phyloP scores from a whole-genome alignment of 1,284 basidiomycete species.

The Singerocomus inundabilis region DNA sequence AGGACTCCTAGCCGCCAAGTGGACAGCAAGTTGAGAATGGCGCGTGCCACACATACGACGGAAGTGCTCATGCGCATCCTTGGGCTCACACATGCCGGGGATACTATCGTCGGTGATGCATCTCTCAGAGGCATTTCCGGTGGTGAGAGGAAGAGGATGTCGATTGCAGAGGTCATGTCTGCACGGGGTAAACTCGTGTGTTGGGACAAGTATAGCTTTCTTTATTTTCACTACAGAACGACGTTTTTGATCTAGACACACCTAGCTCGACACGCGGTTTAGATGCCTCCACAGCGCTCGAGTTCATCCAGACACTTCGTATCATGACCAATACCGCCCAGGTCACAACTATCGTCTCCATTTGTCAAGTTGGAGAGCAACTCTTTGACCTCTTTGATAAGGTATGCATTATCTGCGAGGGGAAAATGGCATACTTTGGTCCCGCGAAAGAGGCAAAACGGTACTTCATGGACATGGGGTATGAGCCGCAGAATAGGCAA shows the following conservation, averaged over 20 bases:
- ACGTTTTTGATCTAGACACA: not conserved
- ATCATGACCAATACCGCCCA: conserved; percentile 53
- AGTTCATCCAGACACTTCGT: conserved; percentile 59
- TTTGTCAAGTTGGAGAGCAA: conserved; percentile 66
- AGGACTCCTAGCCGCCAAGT: conserved; percentile 44
- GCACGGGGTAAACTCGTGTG: conserved; percentile 42
- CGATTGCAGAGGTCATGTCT: conserved; percentile 51
- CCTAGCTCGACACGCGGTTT: conserved; percentile 63
- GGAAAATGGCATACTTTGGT: conserved; percentile 71
- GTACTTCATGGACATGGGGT: conserved; percentile 71
- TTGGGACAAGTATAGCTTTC: conserved; percentile 47
- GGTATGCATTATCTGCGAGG: conserved; percentile 65
- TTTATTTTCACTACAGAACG: not conserved
- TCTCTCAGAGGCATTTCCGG: conserved; percentile 75
- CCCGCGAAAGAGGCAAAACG: conserved; percentile 53
- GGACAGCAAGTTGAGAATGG: not conserved
- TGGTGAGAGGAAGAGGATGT: conserved; percentile 74
- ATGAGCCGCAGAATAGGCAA: conserved; percentile 53
- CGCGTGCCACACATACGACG: conserved; percentile 44
- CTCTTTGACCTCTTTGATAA: conserved; percentile 63
- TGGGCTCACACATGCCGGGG: conserved; percentile 59
- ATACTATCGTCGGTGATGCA: conserved; percentile 70
- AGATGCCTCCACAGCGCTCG: conserved; percentile 68
- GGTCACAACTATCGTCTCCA: conserved; percentile 56
- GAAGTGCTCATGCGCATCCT: conserved; percentile 65